Conservation (phyloP, 169 alveolate species). For the Plasmodium falciparum region DNA sequence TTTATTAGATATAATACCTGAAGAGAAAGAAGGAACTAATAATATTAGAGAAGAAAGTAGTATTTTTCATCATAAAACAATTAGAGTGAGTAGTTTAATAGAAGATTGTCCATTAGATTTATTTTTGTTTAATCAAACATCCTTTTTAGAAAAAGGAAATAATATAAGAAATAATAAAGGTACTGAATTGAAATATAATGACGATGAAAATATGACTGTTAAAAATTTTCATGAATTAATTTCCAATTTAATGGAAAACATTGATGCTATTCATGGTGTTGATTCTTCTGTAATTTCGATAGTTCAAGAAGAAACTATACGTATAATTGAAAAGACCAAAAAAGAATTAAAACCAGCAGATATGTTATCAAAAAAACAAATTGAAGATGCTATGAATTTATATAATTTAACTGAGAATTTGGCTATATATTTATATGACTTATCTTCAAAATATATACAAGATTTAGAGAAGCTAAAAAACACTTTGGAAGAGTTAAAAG, state of each 20-base stretch:
- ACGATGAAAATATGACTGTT: conserved; percentile 37
- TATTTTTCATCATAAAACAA: conserved; percentile 61
- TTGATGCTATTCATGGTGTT: conserved; percentile 91
- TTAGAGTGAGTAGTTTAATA: conserved; percentile 36
- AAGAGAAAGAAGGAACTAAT: conserved; percentile 39
- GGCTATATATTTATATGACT: conserved; percentile 79
- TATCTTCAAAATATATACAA: conserved; percentile 79
- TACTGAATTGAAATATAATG: conserved; percentile 17
- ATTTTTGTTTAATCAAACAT: conserved; percentile 53
- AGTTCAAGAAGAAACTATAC: conserved; percentile 88
- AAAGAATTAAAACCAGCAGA: conserved; percentile 90
- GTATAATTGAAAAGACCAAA: conserved; percentile 86
- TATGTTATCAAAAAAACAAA: conserved; percentile 83
- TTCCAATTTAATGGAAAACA: conserved; percentile 64
- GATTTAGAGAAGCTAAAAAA: conserved; percentile 85
- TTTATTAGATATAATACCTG: conserved; percentile 78
- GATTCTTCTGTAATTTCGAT: conserved; percentile 87
- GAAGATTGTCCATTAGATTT: conserved; percentile 73
- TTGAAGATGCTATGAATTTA: conserved; percentile 83
- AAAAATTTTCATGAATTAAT: conserved; percentile 63
- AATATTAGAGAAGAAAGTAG: conserved; percentile 75
- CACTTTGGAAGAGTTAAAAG: conserved; percentile 84
- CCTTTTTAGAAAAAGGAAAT: conserved; percentile 40
- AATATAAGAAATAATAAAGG: neutral
- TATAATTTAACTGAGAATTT: conserved; percentile 78